Evolutionary conservation across 768 basidiomycete species (phyloP), one percentile per base, ranked within the genome.

Genomic region (Termitomyces sp.): DNA sequence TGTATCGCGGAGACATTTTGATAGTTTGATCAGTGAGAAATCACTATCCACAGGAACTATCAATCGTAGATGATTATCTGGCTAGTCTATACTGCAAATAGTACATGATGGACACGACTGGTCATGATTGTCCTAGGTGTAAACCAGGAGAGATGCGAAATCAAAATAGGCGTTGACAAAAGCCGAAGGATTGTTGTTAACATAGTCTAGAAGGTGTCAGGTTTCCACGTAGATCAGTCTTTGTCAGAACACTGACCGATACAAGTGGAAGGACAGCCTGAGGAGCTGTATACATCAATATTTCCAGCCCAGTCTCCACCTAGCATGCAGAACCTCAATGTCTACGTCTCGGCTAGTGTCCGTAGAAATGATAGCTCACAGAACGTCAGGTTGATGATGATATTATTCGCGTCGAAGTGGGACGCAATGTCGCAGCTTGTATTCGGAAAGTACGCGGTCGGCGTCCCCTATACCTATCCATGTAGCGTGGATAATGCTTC

Each of bases 151-250:
- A 1, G 79, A 77, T 29, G 78, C 79, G 68, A 91, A 76, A 39
- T 88, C 80, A 72, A 88, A 90, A 72, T 80, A 89, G 1, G 89
- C 87, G 16, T 83, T 70, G n/a, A 61, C 44, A 69, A 89, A 90
- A 12, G 82, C 81, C 10, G 63, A 60, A 0, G 90, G 88, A 67
- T 87, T 84, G 62, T 75, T 76, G 71, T 82, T 78, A 53, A 88
- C 86, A 64, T 72, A 83, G 51, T 81, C 85, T 86, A 47, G 18
- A 46, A 50, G 14, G 14, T 20, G 36, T 55, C 44, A 55, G 34
- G n/a, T 5, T 29, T 41, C 12, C n/a, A n/a, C 6, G 20, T 20
- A n/a, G 14, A 22, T n/a, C 16, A 9, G 44, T 4, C 34, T 1
- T 24, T 39, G 8, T 37, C 18, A 26, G 36, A 12, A 4, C 22